Evolutionary conservation across 257 asterid genomes (phyloP).

Genomic region (Plantago ovata): DNA sequence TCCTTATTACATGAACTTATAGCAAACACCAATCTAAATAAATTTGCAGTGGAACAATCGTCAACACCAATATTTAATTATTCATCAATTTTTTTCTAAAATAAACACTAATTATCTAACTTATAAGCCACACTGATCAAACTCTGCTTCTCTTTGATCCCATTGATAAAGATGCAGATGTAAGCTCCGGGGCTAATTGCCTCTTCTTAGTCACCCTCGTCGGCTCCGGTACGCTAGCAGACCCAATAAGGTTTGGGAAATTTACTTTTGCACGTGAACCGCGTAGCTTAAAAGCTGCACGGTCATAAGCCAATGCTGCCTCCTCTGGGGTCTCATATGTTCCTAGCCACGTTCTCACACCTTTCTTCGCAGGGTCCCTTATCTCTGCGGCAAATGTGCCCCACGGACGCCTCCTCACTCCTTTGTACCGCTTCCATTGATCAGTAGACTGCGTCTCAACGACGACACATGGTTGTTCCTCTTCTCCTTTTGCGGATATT

Average conservation of each 20-base stretch:
- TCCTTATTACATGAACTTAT: too few species aligned
- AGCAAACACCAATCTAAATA: too few species aligned
- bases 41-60: too few species aligned
- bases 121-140: neutral
- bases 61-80: too few species aligned
- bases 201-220: constrained; percentile 27
- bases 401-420: constrained; percentile 55
- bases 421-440: constrained; percentile 45
- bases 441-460: constrained; percentile 12
- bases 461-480: neutral
- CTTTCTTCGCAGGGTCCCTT: constrained; percentile 39
- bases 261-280: constrained; percentile 24
- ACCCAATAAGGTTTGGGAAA: constrained; percentile 44
- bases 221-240: constrained; percentile 19
- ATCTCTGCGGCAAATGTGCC: constrained; percentile 56
- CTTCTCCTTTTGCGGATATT: too few species aligned
- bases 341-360: constrained; percentile 31
- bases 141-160: neutral
- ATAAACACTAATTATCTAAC: too few species aligned
- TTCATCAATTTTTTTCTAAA: too few species aligned
- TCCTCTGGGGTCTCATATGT: constrained; percentile 55
- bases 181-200: neutral
- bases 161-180: neutral
- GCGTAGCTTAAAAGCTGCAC: constrained; percentile 31
- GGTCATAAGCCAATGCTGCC: constrained; percentile 54